Evolutionary conservation across 805 yeast genomes (phyloP).

Genomic region (Saccharomycopsis malanga): DNA sequence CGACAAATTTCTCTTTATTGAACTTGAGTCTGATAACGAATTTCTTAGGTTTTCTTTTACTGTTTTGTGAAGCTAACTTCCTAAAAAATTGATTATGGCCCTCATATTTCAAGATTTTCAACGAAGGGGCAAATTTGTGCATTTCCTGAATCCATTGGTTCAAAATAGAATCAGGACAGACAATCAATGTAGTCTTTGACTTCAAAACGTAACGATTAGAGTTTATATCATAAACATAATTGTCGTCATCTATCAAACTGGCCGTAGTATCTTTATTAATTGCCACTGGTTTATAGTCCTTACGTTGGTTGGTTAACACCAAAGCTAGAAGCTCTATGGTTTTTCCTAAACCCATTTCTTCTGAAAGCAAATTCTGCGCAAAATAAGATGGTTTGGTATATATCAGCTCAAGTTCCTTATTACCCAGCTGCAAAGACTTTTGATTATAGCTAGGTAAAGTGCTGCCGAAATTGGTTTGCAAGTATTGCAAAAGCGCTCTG

Average conservation of each 20-base stretch:
- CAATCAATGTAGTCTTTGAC: constrained; percentile 68
- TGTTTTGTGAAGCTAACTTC: background rate
- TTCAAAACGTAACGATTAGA: constrained; percentile 40
- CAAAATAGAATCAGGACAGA: constrained; percentile 79
- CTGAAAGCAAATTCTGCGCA: constrained; percentile 70
- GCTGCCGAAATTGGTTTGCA: constrained; percentile 18
- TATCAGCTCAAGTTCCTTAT: background rate
- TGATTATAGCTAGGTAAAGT: constrained; percentile 11
- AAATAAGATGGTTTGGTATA: constrained; percentile 4
- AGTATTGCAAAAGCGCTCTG: constrained; percentile 27
- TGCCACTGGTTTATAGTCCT: constrained; percentile 9
- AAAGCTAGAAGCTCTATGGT: constrained; percentile 79
- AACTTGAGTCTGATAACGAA: constrained; percentile 12
- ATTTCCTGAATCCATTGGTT: constrained; percentile 85
- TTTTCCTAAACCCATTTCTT: constrained; percentile 97
- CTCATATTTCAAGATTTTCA: constrained; percentile 56
- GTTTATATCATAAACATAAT: constrained; percentile 32
- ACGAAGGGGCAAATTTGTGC: constrained; percentile 44
- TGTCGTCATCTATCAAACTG: constrained; percentile 26
- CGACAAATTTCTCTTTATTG: constrained; percentile 5
- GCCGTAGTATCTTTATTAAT: constrained; percentile 3
- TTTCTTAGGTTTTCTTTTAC: background rate
- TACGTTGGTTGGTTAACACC: constrained; percentile 52
- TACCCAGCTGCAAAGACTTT: too few relatives aligned
- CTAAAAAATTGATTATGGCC: constrained; percentile 39